Conservation (phyloP, 2,329 filamentous ascomycete genomes). For the Fonsecaea monophora region DNA sequence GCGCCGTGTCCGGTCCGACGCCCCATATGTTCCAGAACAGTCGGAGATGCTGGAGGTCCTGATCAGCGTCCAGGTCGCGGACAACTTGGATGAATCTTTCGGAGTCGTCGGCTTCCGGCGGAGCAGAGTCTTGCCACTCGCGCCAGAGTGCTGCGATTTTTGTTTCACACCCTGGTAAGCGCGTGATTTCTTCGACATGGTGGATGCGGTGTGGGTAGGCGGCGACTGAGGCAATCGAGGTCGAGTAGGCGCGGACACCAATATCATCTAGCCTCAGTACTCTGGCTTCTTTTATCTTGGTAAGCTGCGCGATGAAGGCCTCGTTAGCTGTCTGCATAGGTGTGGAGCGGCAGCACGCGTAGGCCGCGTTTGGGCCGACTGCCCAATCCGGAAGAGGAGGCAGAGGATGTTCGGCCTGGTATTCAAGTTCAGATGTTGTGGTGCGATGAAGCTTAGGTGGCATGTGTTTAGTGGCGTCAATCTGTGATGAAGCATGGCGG, state of each 20-base stretch:
- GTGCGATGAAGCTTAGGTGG: constrained; percentile 65
- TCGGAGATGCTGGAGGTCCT: constrained; percentile 68
- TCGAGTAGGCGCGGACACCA: constrained; percentile 84
- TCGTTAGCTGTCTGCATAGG: constrained; percentile 74
- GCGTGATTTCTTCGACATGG: constrained; percentile 51
- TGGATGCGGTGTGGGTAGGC: constrained; percentile 73
- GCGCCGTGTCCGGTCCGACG: constrained; percentile 81
- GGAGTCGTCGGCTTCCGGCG: constrained; percentile 35
- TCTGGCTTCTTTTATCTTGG: constrained; percentile 74
- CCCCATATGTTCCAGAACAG: constrained; percentile 88
- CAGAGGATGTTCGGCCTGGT: constrained; percentile 45
- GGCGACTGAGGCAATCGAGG: constrained; percentile 79
- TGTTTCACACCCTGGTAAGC: constrained; percentile 77
- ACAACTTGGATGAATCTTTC: constrained; percentile 69
- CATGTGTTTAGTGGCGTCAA: constrained; percentile 37
- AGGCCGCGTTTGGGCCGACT: constrained; percentile 63
- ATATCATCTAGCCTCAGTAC: constrained; percentile 76
- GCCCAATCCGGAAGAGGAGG: constrained; percentile 76
- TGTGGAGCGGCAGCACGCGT: constrained; percentile 82
- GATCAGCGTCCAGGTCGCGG: constrained; percentile 67
- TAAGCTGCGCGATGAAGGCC: constrained; percentile 74
- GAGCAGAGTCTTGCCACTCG: constrained; percentile 68
- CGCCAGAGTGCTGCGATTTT: constrained; percentile 81
- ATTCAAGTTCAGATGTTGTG: constrained; percentile 80
- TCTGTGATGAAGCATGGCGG: constrained; percentile 27